A percentile compares a stretch with the other conserved stretches of the same genome.
These are phyloP conservation scores for Oldenlandia corymbosa DNA, from an alignment of 257 asterid genomes.

Conservation along the genomic window DNA sequence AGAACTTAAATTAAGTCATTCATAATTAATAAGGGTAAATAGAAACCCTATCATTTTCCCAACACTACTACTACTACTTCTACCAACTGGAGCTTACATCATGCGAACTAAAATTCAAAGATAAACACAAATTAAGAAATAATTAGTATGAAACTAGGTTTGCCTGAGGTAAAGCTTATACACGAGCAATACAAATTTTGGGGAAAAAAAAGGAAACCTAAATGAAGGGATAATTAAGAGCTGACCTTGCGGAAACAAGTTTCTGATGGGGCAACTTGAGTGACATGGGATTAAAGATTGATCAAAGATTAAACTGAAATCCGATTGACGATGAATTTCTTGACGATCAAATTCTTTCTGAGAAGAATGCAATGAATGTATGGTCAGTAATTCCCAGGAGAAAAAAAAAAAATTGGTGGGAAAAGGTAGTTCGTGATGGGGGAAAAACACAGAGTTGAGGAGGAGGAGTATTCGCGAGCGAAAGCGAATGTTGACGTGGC, in stretches of 20 bases:
- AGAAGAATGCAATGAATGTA: neutral
- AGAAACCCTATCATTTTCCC: neutral
- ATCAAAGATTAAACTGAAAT: neutral
- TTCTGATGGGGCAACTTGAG: slow-evolving; percentile 47
- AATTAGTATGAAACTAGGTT: no score
- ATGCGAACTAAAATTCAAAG: neutral
- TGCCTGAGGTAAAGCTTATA: neutral
- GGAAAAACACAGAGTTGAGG: neutral
- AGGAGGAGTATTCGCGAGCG: slow-evolving; percentile 1
- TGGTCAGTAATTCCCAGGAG: neutral
- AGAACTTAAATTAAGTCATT: neutral
- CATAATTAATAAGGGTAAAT: neutral
- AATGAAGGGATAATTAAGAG: neutral
- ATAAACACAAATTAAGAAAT: neutral
- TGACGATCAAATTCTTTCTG: neutral
- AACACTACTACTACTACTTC: no score
- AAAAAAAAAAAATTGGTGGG: neutral
- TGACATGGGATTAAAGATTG: slow-evolving; percentile 36
- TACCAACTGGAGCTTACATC: neutral
- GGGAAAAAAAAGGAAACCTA: neutral
- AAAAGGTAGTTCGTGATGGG: neutral
- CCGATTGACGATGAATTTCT: neutral
- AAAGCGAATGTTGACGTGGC: neutral
- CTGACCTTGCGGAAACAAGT: slow-evolving; percentile 54
- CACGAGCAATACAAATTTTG: no score